Conservation (phyloP, 495 filamentous ascomycete genomes). For the Penicilliopsis zonata region DNA sequence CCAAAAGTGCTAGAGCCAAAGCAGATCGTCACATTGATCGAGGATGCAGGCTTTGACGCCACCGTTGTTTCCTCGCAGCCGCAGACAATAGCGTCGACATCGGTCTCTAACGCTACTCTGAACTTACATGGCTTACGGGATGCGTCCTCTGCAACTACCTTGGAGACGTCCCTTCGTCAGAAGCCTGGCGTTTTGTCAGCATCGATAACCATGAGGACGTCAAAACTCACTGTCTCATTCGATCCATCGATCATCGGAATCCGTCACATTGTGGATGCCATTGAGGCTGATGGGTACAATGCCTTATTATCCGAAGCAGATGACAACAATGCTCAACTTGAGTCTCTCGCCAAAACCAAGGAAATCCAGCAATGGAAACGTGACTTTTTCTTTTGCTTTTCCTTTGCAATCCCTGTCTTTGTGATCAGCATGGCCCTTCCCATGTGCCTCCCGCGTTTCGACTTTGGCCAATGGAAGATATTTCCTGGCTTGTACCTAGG, state of each 20-base stretch:
- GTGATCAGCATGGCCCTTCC: conserved; percentile 85
- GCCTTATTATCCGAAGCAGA: conserved; percentile 82
- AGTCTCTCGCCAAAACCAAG: conserved; percentile 89
- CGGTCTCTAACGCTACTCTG: conserved; percentile 47
- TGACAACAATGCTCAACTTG: conserved; percentile 92
- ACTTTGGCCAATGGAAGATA: conserved; percentile 57
- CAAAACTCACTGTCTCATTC: conserved; percentile 58
- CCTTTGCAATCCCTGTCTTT: conserved; percentile 86
- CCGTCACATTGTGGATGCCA: conserved; percentile 66
- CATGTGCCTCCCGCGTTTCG: conserved; percentile 58
- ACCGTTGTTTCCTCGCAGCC: conserved; percentile 46
- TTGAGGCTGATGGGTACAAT: conserved; percentile 74
- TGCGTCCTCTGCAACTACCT: conserved; percentile 50
- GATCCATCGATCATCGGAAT: conserved; percentile 61
- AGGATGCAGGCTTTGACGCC: conserved; percentile 80
- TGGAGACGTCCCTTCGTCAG: conserved; percentile 57
- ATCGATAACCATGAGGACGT: conserved; percentile 54
- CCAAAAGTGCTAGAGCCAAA: conserved; percentile 52
- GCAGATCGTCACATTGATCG: conserved; percentile 51
- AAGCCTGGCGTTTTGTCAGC: conserved; percentile 62
- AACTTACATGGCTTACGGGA: conserved; percentile 75
- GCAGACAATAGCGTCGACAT: conserved; percentile 18
- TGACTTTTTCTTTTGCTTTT: conserved; percentile 60
- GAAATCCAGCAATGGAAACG: conserved; percentile 88
- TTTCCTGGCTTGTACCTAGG: conserved; percentile 74